Percentiles rank a stretch among this genome's conserved stretches.
phyloP scores from a whole-genome alignment of 768 basidiomycete genomes.

The Boletus pseudopeckii region DNA sequence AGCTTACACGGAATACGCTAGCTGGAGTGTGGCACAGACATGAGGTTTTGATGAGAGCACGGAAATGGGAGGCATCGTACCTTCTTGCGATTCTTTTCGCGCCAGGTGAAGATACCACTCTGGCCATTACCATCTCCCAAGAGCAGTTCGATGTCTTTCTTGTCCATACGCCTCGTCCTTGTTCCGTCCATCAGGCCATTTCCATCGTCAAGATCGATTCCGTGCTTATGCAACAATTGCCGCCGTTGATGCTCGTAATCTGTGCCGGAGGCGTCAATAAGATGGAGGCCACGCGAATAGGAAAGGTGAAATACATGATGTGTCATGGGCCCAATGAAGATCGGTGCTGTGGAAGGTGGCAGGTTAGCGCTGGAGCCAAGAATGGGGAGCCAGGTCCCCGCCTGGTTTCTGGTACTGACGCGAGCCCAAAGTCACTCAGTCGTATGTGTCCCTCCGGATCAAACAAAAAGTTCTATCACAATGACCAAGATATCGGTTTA shows the following conservation, averaged over 20 bases:
- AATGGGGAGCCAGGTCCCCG: slow-evolving; percentile 22
- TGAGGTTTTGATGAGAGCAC: slow-evolving; percentile 22
- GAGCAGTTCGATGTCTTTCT: slow-evolving; percentile 75
- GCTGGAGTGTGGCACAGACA: slow-evolving; percentile 39
- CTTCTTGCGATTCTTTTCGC: slow-evolving; percentile 91
- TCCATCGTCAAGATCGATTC: slow-evolving; percentile 88
- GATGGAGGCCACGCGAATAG: slow-evolving; percentile 1
- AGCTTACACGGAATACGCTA: slow-evolving; percentile 86
- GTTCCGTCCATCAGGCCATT: slow-evolving; percentile 61
- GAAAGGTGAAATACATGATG: slow-evolving; percentile 56
- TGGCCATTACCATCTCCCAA: slow-evolving; percentile 83
- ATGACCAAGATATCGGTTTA: slow-evolving; percentile 26
- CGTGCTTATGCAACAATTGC: slow-evolving; percentile 86
- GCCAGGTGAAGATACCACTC: slow-evolving; percentile 89
- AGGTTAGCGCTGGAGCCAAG: slow-evolving; percentile 18
- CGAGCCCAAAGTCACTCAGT: slow-evolving; percentile 93
- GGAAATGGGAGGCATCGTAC: slow-evolving; percentile 41
- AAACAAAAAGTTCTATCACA: slow-evolving; percentile 86
- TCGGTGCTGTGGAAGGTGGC: slow-evolving; percentile 57
- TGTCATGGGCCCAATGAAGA: slow-evolving; percentile 97
- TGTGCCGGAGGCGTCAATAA: slow-evolving; percentile 31
- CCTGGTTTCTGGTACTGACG: slow-evolving; percentile 53
- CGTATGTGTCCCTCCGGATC: slow-evolving; percentile 91
- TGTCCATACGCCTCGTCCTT: slow-evolving; percentile 76
- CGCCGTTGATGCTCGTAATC: slow-evolving; percentile 94